These are phyloP conservation scores for Botrytis squamosa DNA, from an alignment of 2,329 filamentous ascomycete species.

Conservation along the genomic window DNA sequence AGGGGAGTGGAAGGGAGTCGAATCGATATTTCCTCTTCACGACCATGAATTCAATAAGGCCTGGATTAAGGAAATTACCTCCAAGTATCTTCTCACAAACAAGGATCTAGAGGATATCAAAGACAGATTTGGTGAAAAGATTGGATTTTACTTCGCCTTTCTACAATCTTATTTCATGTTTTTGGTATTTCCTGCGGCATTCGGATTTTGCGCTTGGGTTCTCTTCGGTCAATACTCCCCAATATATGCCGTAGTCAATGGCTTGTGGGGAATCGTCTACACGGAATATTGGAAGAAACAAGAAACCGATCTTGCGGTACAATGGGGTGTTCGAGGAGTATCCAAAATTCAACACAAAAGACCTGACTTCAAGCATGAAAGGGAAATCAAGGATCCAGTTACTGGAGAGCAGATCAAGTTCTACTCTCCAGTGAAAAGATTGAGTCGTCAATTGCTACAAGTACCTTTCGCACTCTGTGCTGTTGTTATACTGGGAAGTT, in stretches of 20 bases:
- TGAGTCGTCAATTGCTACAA: slow-evolving; percentile 62
- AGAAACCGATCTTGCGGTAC: slow-evolving; percentile 78
- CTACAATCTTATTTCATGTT: slow-evolving; percentile 88
- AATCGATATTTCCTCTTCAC: slow-evolving; percentile 76
- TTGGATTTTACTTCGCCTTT: slow-evolving; percentile 96
- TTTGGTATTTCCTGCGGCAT: slow-evolving; percentile 74
- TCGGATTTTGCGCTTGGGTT: slow-evolving; percentile 76
- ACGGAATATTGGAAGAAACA: slow-evolving; percentile 97
- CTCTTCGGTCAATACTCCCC: slow-evolving; percentile 83
- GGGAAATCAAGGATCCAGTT: slow-evolving; percentile 72
- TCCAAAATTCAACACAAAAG: slow-evolving; percentile 77
- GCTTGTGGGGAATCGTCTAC: slow-evolving; percentile 85
- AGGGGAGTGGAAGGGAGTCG: slow-evolving; percentile 70
- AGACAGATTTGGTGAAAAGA: slow-evolving; percentile 75
- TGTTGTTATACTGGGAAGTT: slow-evolving; percentile 67
- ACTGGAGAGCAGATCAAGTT: slow-evolving; percentile 62
- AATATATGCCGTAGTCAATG: slow-evolving; percentile 74
- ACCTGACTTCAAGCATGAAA: slow-evolving; percentile 76
- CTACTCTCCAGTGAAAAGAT: slow-evolving; percentile 61
- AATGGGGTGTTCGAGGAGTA: slow-evolving; percentile 86
- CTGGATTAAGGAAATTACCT: slow-evolving; percentile 74
- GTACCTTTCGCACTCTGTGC: slow-evolving; percentile 77
- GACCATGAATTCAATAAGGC: slow-evolving; percentile 71
- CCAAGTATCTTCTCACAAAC: slow-evolving; percentile 65
- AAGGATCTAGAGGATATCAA: slow-evolving; percentile 72